Conservation (phyloP, 305 asterid genomes). For the Rubia tinctorum region DNA sequence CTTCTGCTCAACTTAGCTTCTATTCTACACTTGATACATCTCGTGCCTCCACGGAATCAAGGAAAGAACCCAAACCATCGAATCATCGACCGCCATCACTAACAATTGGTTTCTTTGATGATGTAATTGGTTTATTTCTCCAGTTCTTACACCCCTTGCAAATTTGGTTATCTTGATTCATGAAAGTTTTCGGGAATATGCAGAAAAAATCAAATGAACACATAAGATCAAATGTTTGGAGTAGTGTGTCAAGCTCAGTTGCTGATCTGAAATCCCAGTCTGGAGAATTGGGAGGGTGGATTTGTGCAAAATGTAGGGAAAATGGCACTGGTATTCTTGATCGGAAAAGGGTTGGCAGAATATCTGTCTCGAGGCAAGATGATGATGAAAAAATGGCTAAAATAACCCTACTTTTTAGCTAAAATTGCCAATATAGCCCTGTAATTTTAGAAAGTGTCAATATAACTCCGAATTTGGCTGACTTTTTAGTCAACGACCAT, state of each 20-base stretch:
- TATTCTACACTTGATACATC: neutral
- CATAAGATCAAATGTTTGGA: neutral
- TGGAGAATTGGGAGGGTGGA: constrained; percentile 7
- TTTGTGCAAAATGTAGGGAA: constrained; percentile 19
- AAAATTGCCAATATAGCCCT: too few relatives aligned
- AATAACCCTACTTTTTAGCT: too few relatives aligned
- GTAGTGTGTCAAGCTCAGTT: neutral
- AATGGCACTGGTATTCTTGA: constrained; percentile 11
- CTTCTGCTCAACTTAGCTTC: constrained; percentile 12
- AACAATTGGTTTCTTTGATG: constrained; percentile 50
- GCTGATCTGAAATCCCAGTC: neutral
- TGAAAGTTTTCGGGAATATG: neutral
- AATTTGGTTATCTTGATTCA: neutral
- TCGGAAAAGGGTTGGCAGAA: constrained; percentile 8
- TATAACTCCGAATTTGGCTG: too few relatives aligned
- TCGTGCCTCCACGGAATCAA: constrained; percentile 15
- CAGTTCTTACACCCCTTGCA: neutral
- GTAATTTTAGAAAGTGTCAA: too few relatives aligned
- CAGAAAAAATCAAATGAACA: neutral
- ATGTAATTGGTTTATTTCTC: constrained; percentile 32
- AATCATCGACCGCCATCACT: constrained; percentile 62
- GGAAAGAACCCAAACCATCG: constrained; percentile 34
- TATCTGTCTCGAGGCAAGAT: constrained; percentile 11
- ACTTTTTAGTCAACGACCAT: too few relatives aligned
- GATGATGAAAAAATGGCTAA: constrained; percentile 4